Base-by-base conservation (phyloP, 2,329 filamentous ascomycete species). In the Colletotrichum sp. region DNA sequence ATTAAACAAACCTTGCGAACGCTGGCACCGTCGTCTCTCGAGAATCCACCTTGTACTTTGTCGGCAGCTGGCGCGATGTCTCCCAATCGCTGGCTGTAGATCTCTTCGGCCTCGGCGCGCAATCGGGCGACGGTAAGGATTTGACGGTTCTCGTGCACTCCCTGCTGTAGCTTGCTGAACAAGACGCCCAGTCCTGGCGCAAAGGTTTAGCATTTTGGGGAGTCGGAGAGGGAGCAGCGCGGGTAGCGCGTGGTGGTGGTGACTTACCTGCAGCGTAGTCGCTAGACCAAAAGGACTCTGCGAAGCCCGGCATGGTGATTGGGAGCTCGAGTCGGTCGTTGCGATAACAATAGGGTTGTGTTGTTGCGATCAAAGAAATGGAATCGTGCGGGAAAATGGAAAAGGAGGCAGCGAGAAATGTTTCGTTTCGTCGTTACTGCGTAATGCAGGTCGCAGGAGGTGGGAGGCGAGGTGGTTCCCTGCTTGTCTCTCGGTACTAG, bases 141-240 rank as follows among this genome's bases (percentile, higher is more conserved):
- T 85, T 99, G 97, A 80, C 96, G 94, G 84, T 99, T 98, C 85
- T 99, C 97, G 79, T 96, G 90, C 73, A 97, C 94, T 75, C 97
- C 97, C 84, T 99, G 97, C 84, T 98, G 96, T 70, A 99, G 93
- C 88, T 99, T 99, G 83, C 92, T 92, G 81, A 98, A 99, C 77
- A 99, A 90, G 77, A 98, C 95, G 69, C 96, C 96, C 77, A 99
- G 91, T 76, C 97, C 92, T 93, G 68, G 43, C 68, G 64, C 63
- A 65, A 24, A 62, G 57, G 12, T 24, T 75, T 54, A 72, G 68
- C 55, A 43, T 38, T 21, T 29, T 61, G 13, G 18, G 9, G 6
- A 58, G 63, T 51, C n/a, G 43, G 66, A 18, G 43, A 54, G 55
- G 31, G 34, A 47, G 57, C 27, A 31, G 58, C 36, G 66, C 34